A percentile compares a stretch with the other conserved stretches of the same genome.
Conservation (phyloP, 352 stramenopile species). For the Globisporangium abappressorium region DNA sequence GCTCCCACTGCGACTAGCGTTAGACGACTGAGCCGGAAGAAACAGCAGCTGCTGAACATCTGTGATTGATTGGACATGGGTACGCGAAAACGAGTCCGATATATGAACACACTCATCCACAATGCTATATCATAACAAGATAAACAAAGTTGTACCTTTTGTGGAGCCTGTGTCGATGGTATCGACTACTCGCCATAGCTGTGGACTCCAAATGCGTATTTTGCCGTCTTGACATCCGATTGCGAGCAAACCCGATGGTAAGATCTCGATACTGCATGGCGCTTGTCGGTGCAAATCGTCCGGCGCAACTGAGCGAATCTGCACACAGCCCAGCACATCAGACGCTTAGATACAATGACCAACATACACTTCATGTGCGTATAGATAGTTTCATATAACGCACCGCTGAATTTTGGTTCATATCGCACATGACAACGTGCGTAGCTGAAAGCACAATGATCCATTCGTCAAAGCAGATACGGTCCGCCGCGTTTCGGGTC, state of each 20-base stretch:
- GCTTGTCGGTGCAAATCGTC: slow-evolving; percentile 65
- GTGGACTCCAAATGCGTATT: slow-evolving; percentile 66
- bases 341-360: not conserved
- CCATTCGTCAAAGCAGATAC: slow-evolving; percentile 70
- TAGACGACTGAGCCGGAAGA: slow-evolving; percentile 38
- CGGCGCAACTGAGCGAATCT: slow-evolving; percentile 37
- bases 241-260: slow-evolving; percentile 59
- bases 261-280: slow-evolving; percentile 54
- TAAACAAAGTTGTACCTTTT: slow-evolving; percentile 25
- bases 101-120: not conserved
- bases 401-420: slow-evolving; percentile 62
- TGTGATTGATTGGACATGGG: slow-evolving; percentile 13
- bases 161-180: slow-evolving; percentile 59
- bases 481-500: slow-evolving; percentile 36
- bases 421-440: slow-evolving; percentile 67
- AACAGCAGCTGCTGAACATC: slow-evolving; percentile 73
- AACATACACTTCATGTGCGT: not conserved
- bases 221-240: slow-evolving; percentile 79
- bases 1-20: slow-evolving; percentile 33
- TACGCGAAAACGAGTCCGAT: not conserved
- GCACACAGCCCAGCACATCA: not conserved
- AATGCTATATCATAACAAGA: not conserved
- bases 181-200: slow-evolving; percentile 52
- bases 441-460: slow-evolving; percentile 56
- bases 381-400: not conserved